Percentiles rank a stretch among this genome's conserved stretches.
Conservation (phyloP, 1,284 basidiomycete genomes). For the Tausonia pullulans region DNA sequence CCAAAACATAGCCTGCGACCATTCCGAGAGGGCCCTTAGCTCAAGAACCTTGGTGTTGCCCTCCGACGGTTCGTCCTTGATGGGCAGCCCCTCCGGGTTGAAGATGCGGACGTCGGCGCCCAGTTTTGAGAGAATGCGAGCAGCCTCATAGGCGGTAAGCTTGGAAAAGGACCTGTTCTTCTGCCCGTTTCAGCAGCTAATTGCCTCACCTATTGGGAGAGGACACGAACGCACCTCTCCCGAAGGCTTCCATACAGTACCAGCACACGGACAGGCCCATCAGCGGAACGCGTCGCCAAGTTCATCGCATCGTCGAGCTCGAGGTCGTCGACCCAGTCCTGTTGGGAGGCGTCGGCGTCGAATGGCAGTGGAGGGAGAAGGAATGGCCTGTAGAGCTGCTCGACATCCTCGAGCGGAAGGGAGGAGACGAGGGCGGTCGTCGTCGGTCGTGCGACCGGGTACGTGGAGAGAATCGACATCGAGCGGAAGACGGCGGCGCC, state of each 20-base stretch:
- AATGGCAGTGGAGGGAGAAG: background rate
- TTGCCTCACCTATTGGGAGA: background rate
- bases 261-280: background rate
- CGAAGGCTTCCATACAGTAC: background rate
- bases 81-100: conserved; percentile 29
- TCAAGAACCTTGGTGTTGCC: conserved; percentile 28
- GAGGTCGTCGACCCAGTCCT: background rate
- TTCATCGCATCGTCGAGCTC: background rate
- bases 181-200: background rate
- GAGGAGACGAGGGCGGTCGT: conserved; percentile 5
- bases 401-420: background rate
- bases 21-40: conserved; percentile 25
- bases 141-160: conserved; percentile 31
- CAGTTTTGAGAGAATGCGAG: conserved; percentile 27
- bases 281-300: background rate
- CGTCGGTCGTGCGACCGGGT: background rate
- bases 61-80: conserved; percentile 31
- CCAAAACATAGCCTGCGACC: conserved; percentile 33
- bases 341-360: background rate
- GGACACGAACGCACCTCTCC: background rate
- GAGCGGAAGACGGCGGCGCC: too few relatives aligned
- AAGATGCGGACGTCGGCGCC: conserved; percentile 33
- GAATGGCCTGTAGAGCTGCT: background rate
- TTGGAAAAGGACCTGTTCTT: conserved; percentile 30
- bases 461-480: too few relatives aligned